A percentile compares a stretch with the other conserved stretches of the same genome.
Conservation (phyloP, 78 protist genomes). For the Anaeramoeba flamelloides region DNA sequence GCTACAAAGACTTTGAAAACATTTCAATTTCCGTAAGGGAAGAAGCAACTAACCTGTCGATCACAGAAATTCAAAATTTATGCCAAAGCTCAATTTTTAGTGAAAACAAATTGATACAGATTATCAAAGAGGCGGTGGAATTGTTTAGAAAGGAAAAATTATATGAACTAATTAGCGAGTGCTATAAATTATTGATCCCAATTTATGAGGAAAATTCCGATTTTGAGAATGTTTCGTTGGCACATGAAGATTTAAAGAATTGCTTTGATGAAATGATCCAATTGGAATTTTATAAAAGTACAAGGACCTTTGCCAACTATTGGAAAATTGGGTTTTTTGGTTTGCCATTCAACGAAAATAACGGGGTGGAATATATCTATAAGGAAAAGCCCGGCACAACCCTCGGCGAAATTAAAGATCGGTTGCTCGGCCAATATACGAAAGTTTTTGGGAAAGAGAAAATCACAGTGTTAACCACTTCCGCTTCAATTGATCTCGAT, state of each 20-base stretch:
- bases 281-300: too few relatives aligned
- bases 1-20: too few relatives aligned
- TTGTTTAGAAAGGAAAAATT: neutral
- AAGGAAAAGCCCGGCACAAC: neutral
- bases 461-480: neutral
- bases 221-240: too few relatives aligned
- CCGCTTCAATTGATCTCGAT: neutral
- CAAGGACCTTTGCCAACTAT: neutral
- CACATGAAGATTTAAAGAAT: too few relatives aligned
- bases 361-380: neutral
- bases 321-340: neutral
- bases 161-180: neutral
- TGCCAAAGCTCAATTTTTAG: too few relatives aligned
- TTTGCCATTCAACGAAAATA: neutral
- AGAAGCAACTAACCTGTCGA: too few relatives aligned
- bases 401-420: neutral
- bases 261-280: too few relatives aligned
- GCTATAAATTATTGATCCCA: neutral
- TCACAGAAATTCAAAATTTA: too few relatives aligned
- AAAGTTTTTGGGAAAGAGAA: neutral
- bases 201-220: neutral
- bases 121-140: too few relatives aligned
- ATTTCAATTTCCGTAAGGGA: too few relatives aligned
- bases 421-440: neutral
- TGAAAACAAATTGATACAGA: too few relatives aligned